Evolutionary conservation across 176 grass and related monocot species (phyloP).

Genomic region (Otatea glauca): DNA sequence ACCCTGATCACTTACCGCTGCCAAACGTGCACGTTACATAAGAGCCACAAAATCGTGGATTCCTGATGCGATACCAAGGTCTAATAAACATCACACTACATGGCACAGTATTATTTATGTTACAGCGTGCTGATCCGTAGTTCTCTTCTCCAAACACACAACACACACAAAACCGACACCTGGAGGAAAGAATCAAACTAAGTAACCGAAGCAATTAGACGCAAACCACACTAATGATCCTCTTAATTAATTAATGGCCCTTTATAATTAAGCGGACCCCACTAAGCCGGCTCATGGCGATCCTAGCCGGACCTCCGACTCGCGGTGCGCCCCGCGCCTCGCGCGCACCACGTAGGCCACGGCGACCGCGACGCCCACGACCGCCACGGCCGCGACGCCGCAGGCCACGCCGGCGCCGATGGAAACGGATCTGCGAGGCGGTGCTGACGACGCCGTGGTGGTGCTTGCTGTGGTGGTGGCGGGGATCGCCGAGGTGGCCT

Average conservation of each 20-base stretch:
- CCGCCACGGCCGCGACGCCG: slow-evolving; percentile 53
- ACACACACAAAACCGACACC: neutral
- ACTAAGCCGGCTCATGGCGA: slow-evolving; percentile 17
- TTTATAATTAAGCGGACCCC: neutral
- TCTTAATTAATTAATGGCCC: slow-evolving; percentile 1
- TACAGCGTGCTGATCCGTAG: slow-evolving; percentile 36
- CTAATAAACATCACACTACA: slow-evolving; percentile 14
- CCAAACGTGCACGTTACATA: neutral
- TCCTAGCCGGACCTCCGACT: slow-evolving; percentile 40
- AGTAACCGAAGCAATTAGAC: neutral
- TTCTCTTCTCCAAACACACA: neutral
- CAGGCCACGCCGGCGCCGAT: slow-evolving; percentile 55
- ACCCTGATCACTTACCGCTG: too few species aligned
- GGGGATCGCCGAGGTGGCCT: slow-evolving; percentile 50
- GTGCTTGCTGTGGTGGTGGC: neutral
- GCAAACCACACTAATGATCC: slow-evolving; percentile 33
- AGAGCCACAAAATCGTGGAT: neutral
- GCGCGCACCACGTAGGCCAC: slow-evolving; percentile 58
- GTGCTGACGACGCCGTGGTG: neutral
- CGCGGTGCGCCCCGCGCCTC: slow-evolving; percentile 45
- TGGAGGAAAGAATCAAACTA: slow-evolving; percentile 35
- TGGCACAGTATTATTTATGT: slow-evolving; percentile 50
- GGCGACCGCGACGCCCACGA: slow-evolving; percentile 44
- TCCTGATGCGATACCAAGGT: neutral
- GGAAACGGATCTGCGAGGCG: slow-evolving; percentile 49